Evolutionary conservation across 345 rosid species (phyloP), one percentile per base, ranked within the genome.

Genomic region (Reutealis trisperma): DNA sequence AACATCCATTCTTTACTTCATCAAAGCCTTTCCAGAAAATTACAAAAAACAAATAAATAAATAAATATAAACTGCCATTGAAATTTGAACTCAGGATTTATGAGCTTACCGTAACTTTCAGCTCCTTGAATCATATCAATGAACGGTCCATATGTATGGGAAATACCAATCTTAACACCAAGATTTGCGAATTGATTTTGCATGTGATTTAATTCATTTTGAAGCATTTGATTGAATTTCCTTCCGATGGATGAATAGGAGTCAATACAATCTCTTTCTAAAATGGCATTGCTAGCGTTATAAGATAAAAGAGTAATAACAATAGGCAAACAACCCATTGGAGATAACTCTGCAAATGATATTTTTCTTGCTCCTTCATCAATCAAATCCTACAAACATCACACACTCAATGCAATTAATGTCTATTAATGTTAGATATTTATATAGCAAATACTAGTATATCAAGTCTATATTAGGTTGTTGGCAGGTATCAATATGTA

Each of bases 281-380:
- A 60, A 47, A 86, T 2, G 14, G 87, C 75, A 63, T 82, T 57
- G 10, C 61, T 37, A n/a, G 94, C 75, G 61, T 82, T 57, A 6
- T 63, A 30, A 24, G 95, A 88, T 73, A 82, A 74, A 19, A 91
- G 62, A 4, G 97, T 92, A 71, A 93, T 93, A 4, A 93, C 84
- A 21, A 82, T 69, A 5, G 97, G 98, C 80, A 94, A 65, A 77
- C 98, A 94, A 18, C 95, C 98, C 87, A 93, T 86, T 10, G 97
- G 97, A 58, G 97, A 90, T 21, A 93, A 81, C 9, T 88, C 89
- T 0, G 68, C 69, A 24, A 93, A 78, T 0, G 42, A 13, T 10
- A 94, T 78, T 47, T 61, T 87, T 75, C 89, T 70, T 14, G 94
- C 95, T 65, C 97, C 95, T 88, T 89, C 89, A 5, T 83, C 75